Base-by-base conservation (phyloP, 768 basidiomycete genomes). In the Rhodotorula graminis region DNA sequence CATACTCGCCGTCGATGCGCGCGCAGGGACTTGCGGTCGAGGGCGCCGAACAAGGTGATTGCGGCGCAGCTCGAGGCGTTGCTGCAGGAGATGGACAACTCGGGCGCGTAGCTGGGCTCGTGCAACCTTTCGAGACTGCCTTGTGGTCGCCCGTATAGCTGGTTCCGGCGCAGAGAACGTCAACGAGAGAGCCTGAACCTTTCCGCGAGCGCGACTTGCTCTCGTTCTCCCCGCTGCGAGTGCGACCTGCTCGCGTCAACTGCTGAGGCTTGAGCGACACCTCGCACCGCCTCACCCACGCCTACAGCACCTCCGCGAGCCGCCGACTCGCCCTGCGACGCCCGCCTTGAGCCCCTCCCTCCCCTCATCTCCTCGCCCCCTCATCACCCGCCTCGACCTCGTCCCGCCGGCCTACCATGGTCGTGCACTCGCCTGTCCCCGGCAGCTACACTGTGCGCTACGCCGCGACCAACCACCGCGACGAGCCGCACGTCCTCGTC, bases 31-130 rank as follows among this genome's bases (percentile, higher is more conserved):
- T 59, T 77, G 52, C 67, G 68, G 47, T 55, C 69, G 12, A 52
- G 77, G 14, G 47, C 66, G 40, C 77, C 77, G 33, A 77, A 76
- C 57, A 65, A 61, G 31, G 37, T 74, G 64, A 75, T 77, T 31
- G 67, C 53, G 2, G 73, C 73, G 29, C 73, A 74, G 42, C 68
- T 77, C 15, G 71, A 74, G 29, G 65, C 72, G 49, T 25, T 72
- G 4, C 14, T 70, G n/a, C 50, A 63, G n/a, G 69, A 72, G 33
- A 61, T 76, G 71, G 46, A 62, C 46, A 59, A 66, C 15, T 55
- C 67, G 27, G 52, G 52, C 25, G 52, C 52, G 27, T 53, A 53
- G 52, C 15, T 53, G 52, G 44, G 18, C 44, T 12, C 44, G 44
- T 46, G 37, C 37, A 37, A 37, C 4, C 37, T n/a, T n/a, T 46